phyloP scores from a whole-genome alignment of 2,329 filamentous ascomycete genomes.

The Claviceps monticola region DNA sequence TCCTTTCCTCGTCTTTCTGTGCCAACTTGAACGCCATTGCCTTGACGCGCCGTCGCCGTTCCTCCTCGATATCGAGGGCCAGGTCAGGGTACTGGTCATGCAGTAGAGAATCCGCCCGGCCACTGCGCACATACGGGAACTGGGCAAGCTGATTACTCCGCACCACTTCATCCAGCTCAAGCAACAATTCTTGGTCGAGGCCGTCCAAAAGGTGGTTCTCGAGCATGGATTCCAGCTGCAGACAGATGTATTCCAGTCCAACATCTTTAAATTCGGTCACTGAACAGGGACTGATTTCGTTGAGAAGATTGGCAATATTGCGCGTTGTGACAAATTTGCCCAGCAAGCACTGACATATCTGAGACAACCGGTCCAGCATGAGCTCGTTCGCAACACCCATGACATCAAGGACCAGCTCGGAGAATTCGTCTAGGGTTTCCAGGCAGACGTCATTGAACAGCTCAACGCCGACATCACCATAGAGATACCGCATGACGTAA shows the following conservation, averaged over 20 bases:
- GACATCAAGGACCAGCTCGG: slow-evolving; percentile 82
- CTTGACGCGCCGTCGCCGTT: slow-evolving; percentile 55
- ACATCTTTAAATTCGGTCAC: slow-evolving; percentile 78
- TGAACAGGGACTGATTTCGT: slow-evolving; percentile 71
- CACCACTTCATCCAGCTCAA: slow-evolving; percentile 68
- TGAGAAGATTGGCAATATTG: slow-evolving; percentile 75
- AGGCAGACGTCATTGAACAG: slow-evolving; percentile 67
- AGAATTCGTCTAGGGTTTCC: slow-evolving; percentile 64
- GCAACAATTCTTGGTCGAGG: slow-evolving; percentile 69
- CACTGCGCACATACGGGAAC: slow-evolving; percentile 64
- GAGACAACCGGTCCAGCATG: slow-evolving; percentile 83
- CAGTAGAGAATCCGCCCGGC: slow-evolving; percentile 51
- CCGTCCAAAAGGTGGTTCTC: slow-evolving; percentile 80
- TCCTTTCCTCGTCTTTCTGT: slow-evolving; percentile 51
- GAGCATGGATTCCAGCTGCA: slow-evolving; percentile 83
- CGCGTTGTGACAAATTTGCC: slow-evolving; percentile 74
- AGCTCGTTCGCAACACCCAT: slow-evolving; percentile 84
- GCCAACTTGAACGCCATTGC: slow-evolving; percentile 57
- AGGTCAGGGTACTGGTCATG: slow-evolving; percentile 52
- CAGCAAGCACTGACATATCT: slow-evolving; percentile 75
- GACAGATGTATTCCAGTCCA: slow-evolving; percentile 77
- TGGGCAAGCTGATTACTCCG: slow-evolving; percentile 69
- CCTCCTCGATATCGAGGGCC: slow-evolving; percentile 51
- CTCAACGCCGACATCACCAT: slow-evolving; percentile 66
- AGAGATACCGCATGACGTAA: slow-evolving; percentile 68